Evolutionary conservation across 176 grass and related monocot genomes (phyloP).

Genomic region (Carex cristatella): DNA sequence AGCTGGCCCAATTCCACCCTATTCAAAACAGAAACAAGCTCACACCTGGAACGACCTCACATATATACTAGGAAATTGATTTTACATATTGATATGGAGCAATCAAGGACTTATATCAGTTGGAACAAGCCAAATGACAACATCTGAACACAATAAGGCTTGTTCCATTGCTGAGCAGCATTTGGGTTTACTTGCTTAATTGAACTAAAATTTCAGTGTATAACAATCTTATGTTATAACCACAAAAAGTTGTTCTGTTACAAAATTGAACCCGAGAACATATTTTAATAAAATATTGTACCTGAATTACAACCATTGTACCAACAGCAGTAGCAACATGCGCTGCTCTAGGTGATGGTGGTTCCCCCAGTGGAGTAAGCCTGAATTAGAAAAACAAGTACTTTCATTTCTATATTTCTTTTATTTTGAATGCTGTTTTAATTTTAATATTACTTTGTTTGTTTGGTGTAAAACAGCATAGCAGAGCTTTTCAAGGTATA

Average conservation of each 20-base stretch:
- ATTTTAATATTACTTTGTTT: not conserved
- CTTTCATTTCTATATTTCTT: not conserved
- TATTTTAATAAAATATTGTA: slow-evolving; percentile 23
- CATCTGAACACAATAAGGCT: not conserved
- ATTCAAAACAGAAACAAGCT: slow-evolving; percentile 16
- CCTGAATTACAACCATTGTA: slow-evolving; percentile 99
- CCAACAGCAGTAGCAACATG: slow-evolving; percentile 99
- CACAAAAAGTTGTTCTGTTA: not conserved
- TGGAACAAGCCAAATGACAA: not conserved
- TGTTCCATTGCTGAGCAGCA: not conserved
- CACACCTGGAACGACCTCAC: not conserved
- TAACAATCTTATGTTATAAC: not conserved
- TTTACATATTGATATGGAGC: not conserved
- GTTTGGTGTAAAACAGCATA: not conserved
- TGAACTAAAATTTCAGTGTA: not conserved
- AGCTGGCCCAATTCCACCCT: slow-evolving; percentile 99
- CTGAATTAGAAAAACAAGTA: slow-evolving; percentile 31
- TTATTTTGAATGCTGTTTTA: not conserved
- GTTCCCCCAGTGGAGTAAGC: slow-evolving; percentile 90
- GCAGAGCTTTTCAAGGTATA: not conserved
- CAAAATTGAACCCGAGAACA: not conserved
- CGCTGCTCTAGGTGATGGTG: slow-evolving; percentile 94
- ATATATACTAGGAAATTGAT: not conserved
- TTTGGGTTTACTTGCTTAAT: not conserved
- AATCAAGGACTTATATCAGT: not conserved